Evolutionary conservation across 345 rosid species (phyloP), one percentile per base, ranked within the genome.

Genomic region (Turritis glabra): DNA sequence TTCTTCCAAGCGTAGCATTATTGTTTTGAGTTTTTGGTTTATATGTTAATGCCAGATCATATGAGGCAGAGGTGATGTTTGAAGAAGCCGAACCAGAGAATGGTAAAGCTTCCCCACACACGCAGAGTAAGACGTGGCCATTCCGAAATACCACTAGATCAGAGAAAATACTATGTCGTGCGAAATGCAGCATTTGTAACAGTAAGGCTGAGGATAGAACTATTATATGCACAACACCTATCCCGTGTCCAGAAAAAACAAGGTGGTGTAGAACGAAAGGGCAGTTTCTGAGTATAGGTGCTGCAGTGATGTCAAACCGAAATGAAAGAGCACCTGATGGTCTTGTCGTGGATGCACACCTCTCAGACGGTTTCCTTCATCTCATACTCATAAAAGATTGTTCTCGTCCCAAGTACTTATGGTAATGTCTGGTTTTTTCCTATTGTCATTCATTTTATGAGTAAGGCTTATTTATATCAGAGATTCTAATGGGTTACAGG

Each of bases 291-390:
- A 91, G 98, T 23, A 76, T 91, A 73, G 97, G 96, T 57, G 98
- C 95, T 53, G 98, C 98, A 46, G 69, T 91, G 30, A 94, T 89
- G 55, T 88, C 98, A 54, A 89, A 90, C 82, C 85, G 95, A 72
- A 94, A 91, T 68, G 96, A 91, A 82, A 79, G 83, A 82, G 96
- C 98, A 21, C 98, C 96, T 17, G 98, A 94, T 78, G 98, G 98
- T 63, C 83, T 94, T 74, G 98, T 94, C 52, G 95, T 87, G 22
- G 97, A 94, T 79, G 98, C 98, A 67, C 97, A 94, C 83, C 93
- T 91, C 43, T 87, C 95, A 2, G 97, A 91, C 57, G 98, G 98
- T 64, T 88, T 91, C 82, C 80, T 94, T 80, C 98, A 94, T 78
- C 95, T 94, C 79, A 71, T 94, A 76, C 80, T 91, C 76, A 81